Base-by-base conservation (phyloP, 1,139 yeast genomes). In the Saccharomycopsis crataegensis region DNA sequence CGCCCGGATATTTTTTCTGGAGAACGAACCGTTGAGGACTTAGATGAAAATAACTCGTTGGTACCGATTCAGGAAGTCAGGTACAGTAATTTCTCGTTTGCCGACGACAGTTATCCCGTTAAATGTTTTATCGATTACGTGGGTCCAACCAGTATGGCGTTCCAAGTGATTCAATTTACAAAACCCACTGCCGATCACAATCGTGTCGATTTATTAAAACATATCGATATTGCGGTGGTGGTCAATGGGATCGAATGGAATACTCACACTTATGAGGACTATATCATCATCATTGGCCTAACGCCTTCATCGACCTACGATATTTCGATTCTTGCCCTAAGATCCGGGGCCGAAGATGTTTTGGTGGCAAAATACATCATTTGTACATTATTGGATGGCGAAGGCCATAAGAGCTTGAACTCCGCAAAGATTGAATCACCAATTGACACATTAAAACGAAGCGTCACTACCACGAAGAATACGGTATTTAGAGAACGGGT, bases 291-390 rank as follows among this genome's bases (percentile, higher is more conserved):
- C 43, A 79, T 79, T 64, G 89, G 89, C 0, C 69, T 85, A 50
- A 80, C 87, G 11, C 86, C 90, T 0, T 67, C 79, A 34, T 80
- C 81, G 46, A 87, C 84, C 58, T 85, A 83, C 61, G 88, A 82
- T 61, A 76, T 85, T 51, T 86, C 82, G 56, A 70, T 54, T 69
- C 79, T 50, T 62, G 67, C 51, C 70, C 75, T 50, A 68, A 34
- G 31, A 14, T 9, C 31, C 11, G 22, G n/a, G 5, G 16, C 14
- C 14, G 42, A 42, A 11, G 55, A 52, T 14, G 49, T 37, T 3
- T 45, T 54, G n/a, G 36, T 54, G 4, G 53, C 51, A 8, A 51
- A 54, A 43, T 54, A 54, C 34, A 54, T 54, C 28, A 37, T 54
- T 8, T 34, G 53, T 40, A 54, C 57, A 22, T 12, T 16, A 17